These are phyloP conservation scores for Huiozyma sinensis DNA, from an alignment of 805 yeast genomes.

Conservation along the genomic window DNA sequence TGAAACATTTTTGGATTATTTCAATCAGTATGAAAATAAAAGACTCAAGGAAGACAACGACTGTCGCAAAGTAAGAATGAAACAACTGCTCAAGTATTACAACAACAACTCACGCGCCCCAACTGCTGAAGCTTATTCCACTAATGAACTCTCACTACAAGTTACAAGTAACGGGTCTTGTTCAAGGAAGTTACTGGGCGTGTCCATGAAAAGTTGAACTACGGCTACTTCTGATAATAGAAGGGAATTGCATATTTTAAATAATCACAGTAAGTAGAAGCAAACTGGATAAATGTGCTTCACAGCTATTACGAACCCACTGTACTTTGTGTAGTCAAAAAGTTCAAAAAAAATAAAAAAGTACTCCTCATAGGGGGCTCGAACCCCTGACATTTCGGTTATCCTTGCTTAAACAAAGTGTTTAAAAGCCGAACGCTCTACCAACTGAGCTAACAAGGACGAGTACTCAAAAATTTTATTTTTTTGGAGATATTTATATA, in stretches of 20 bases:
- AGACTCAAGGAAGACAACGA: slow-evolving; percentile 27
- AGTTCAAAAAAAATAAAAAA: not conserved
- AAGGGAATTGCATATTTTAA: no score
- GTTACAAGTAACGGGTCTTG: no score
- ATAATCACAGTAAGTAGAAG: no score
- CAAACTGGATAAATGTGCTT: no score
- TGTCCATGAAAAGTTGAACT: no score
- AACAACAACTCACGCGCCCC: no score
- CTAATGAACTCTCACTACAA: no score
- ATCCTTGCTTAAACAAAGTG: slow-evolving; percentile 27
- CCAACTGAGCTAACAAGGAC: slow-evolving; percentile 55
- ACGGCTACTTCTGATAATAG: no score
- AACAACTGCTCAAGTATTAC: slow-evolving; percentile 26
- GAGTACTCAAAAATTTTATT: slow-evolving; percentile 16
- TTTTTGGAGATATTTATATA: no score
- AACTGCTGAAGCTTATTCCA: no score
- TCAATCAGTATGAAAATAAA: slow-evolving; percentile 30
- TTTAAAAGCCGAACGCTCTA: slow-evolving; percentile 62
- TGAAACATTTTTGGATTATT: slow-evolving; percentile 27
- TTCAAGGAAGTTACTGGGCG: no score
- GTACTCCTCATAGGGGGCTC: slow-evolving; percentile 43
- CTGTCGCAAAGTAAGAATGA: slow-evolving; percentile 28
- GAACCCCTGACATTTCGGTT: slow-evolving; percentile 41
- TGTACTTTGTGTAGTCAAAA: not conserved
- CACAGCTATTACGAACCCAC: no score